Conservation (phyloP, 768 basidiomycete genomes). For the Porphyrellus cyaneotinctus region DNA sequence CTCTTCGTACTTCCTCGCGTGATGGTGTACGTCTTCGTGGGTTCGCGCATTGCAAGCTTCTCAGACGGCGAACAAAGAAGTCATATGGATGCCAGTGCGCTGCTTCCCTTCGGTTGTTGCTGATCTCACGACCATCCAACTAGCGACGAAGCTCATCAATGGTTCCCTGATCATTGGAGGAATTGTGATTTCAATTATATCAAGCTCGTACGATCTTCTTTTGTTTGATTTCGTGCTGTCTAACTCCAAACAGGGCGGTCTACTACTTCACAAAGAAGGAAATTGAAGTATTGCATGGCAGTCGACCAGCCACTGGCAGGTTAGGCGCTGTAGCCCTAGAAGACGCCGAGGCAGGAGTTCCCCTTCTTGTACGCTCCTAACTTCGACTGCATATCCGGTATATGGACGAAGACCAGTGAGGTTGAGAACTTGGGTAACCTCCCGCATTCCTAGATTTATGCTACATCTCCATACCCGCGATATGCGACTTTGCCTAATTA, state of each 20-base stretch:
- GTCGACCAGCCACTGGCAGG: conserved; percentile 47
- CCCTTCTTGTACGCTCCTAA: conserved; percentile 34
- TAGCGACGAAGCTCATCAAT: conserved; percentile 67
- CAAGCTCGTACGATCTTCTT: conserved; percentile 57
- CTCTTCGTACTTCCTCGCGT: conserved; percentile 67
- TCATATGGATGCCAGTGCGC: conserved; percentile 71
- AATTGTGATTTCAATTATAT: conserved; percentile 50
- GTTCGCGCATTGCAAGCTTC: conserved; percentile 65
- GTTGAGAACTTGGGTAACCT: neutral
- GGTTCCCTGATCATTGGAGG: conserved; percentile 54
- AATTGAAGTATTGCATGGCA: conserved; percentile 49
- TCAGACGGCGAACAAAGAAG: conserved; percentile 73
- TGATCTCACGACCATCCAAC: conserved; percentile 11
- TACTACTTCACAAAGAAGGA: conserved; percentile 62
- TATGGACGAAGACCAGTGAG: neutral
- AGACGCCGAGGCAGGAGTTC: conserved; percentile 56
- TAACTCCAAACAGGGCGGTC: conserved; percentile 48
- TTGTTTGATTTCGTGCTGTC: conserved; percentile 8
- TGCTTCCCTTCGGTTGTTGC: neutral
- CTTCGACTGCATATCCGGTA: neutral
- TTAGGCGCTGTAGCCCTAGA: conserved; percentile 58
- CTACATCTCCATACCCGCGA: neutral
- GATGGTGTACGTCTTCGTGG: conserved; percentile 72
- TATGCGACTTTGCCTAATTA: conserved; percentile 1
- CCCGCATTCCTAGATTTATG: neutral